phyloP scores from a whole-genome alignment of 768 basidiomycete genomes.

The Tricholoma terreum region DNA sequence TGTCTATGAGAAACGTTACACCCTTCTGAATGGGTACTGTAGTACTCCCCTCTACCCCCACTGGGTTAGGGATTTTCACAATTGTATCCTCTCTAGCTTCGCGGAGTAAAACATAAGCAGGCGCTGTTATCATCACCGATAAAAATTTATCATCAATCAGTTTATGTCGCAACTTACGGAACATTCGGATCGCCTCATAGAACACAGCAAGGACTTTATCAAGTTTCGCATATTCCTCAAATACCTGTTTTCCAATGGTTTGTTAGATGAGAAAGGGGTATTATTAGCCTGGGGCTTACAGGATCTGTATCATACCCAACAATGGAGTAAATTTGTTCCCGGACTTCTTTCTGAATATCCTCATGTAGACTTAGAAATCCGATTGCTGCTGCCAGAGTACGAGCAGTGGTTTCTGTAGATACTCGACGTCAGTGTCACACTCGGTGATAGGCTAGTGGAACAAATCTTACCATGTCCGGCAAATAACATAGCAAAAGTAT shows the following conservation, averaged over 20 bases:
- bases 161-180: constrained; percentile 33
- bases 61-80: constrained; percentile 38
- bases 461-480: constrained; percentile 50
- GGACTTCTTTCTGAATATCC: constrained; percentile 41
- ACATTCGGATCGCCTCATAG: constrained; percentile 44
- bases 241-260: constrained; percentile 21
- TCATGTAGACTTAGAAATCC: constrained; percentile 41
- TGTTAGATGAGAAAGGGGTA: background rate
- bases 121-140: constrained; percentile 25
- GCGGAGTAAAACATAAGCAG: constrained; percentile 40
- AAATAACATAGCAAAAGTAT: constrained; percentile 49
- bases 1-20: constrained; percentile 40
- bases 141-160: background rate
- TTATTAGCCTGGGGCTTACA: constrained; percentile 16
- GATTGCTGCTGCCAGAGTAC: constrained; percentile 40
- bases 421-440: background rate
- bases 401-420: constrained; percentile 41
- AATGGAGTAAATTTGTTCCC: constrained; percentile 36
- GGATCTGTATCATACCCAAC: constrained; percentile 33
- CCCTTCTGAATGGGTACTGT: constrained; percentile 39
- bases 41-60: constrained; percentile 36
- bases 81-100: constrained; percentile 43
- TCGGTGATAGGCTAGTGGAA: background rate
- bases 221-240: constrained; percentile 39
- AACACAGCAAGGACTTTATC: constrained; percentile 42